Percentiles rank a stretch among this genome's conserved stretches.
These are phyloP conservation scores for Haematococcus lacustris DNA, from an alignment of 139 green algal genomes.

Conservation along the genomic window DNA sequence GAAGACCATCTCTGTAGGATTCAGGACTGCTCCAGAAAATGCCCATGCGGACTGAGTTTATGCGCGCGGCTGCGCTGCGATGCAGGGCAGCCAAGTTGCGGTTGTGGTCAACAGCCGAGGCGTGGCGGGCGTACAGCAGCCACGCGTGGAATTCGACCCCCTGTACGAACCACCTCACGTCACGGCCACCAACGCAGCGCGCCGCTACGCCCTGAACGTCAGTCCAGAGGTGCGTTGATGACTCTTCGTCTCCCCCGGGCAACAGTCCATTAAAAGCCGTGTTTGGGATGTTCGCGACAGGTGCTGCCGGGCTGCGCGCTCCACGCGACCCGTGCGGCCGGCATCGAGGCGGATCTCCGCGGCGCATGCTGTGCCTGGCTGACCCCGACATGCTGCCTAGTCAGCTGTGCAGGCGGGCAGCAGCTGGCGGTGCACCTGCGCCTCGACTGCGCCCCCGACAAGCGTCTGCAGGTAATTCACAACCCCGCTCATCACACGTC, in stretches of 20 bases:
- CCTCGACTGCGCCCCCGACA: slow-evolving; percentile 12
- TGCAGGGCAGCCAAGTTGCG: slow-evolving; percentile 39
- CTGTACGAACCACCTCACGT: slow-evolving; percentile 14
- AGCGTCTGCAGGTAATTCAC: slow-evolving; percentile 8
- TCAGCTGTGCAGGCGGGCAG: slow-evolving; percentile 9
- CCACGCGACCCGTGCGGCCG: slow-evolving; percentile 1
- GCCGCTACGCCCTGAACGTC: slow-evolving; percentile 46
- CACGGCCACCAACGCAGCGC: slow-evolving; percentile 33
- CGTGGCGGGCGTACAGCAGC: slow-evolving; percentile 31
- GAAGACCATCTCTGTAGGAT: too few relatives aligned
- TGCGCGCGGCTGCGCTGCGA: neutral
- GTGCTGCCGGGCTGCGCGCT: neutral
- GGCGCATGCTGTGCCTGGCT: slow-evolving; percentile 18
- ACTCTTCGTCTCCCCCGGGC: neutral
- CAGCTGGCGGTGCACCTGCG: slow-evolving; percentile 23
- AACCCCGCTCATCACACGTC: too few relatives aligned
- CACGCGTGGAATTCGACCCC: slow-evolving; percentile 41
- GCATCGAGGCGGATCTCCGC: slow-evolving; percentile 18
- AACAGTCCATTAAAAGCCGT: neutral
- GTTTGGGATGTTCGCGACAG: too few relatives aligned
- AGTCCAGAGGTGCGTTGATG: slow-evolving; percentile 36
- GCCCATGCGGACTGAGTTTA: too few relatives aligned
- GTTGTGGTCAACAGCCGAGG: slow-evolving; percentile 46
- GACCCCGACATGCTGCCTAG: slow-evolving; percentile 9
- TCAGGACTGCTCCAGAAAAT: too few relatives aligned